Base-by-base conservation (phyloP, 345 rosid genomes). In the Laguncularia racemosa region DNA sequence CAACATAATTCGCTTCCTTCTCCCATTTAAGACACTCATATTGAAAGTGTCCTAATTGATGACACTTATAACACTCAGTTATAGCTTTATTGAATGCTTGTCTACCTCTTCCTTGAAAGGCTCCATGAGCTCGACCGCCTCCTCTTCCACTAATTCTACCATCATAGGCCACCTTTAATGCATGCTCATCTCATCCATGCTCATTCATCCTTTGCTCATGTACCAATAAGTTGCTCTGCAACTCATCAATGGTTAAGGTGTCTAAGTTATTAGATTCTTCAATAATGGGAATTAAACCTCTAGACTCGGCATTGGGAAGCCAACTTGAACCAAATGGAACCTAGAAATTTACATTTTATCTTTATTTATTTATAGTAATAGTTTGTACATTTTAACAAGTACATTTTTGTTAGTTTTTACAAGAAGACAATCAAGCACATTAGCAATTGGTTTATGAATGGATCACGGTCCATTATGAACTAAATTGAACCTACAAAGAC, bases 31-130 rank as follows among this genome's bases (percentile, higher is more conserved):
- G 50, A n/a, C 53, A 59, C 2, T 59, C 63, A 48, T 38, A 48
- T n/a, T 48, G 53, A 59, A 20, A 60, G 44, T 60, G 64, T 11
- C 56, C 64, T 19, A 60, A 44, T 20, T 60, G 38, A 51, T 60
- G 56, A 16, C 28, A 54, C 6, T 19, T 26, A 44, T 23, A 54
- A 15, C 44, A 54, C n/a, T 54, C 44, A 14, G 26, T 14, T n/a
- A 16, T 17, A 14, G 53, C 16, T 16, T 17, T 50, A 19, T 50
- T 16, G 12, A 50, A 17, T 14, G 17, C 17, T 50, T 50, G 20
- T 50, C 53, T 50, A 3, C 53, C 53, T 50, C 53, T 50, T 17
- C 18, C 19, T 16, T 10, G 28, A 26, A 26, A 26, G 28, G 28
- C 28, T 26, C 28, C 28, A 26, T 6, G 3, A 26, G 28, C 28